A percentile compares a stretch with the other conserved stretches of the same genome.
Conservation (phyloP, 2,329 filamentous ascomycete species). For the Cladosporium oxysporum region DNA sequence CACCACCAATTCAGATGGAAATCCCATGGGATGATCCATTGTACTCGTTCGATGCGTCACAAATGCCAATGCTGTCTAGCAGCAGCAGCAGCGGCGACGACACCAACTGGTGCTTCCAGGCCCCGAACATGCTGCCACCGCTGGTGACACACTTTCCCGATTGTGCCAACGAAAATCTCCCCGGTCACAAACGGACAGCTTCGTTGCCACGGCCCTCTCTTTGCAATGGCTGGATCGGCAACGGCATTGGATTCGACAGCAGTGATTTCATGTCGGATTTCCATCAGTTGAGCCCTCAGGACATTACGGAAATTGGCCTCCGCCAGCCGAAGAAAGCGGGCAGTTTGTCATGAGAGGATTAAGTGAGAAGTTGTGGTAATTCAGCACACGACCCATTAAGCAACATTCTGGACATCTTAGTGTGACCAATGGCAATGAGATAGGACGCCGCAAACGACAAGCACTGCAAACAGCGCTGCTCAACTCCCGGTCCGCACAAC, state of each 20-base stretch:
- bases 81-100: not conserved
- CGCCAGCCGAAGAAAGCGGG: not conserved
- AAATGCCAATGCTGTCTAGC: not conserved
- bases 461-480: not conserved
- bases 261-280: slow-evolving; percentile 4
- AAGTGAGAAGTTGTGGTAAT: not conserved
- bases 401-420: not conserved
- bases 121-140: not conserved
- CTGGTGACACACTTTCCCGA: not conserved
- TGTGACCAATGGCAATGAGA: not conserved
- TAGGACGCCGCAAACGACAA: not conserved
- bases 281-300: not conserved
- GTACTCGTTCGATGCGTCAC: not conserved
- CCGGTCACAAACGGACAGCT: not conserved
- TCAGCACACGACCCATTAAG: not conserved
- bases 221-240: not conserved
- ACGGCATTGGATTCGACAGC: not conserved
- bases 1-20: not conserved
- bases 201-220: slow-evolving; percentile 25
- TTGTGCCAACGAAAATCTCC: not conserved
- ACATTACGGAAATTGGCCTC: too few relatives aligned
- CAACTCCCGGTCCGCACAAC: not conserved
- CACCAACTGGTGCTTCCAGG: not conserved
- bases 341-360: not conserved
- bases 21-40: not conserved